A percentile compares a stretch with the other conserved stretches of the same genome.
phyloP scores from a whole-genome alignment of 441 rosid species.

The Adansonia gregorii region DNA sequence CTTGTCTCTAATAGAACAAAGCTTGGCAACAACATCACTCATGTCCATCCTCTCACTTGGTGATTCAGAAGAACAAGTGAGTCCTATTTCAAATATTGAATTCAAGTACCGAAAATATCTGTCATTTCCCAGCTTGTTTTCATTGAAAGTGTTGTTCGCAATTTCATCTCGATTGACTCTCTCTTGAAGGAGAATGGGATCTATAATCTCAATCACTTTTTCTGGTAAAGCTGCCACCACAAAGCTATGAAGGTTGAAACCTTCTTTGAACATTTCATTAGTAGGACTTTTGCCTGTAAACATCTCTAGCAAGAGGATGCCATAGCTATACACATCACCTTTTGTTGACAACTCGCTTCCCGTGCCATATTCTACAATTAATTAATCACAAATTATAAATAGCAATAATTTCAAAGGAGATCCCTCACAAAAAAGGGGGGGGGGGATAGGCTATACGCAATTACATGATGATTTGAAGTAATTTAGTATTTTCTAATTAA shows the following conservation, averaged over 20 bases:
- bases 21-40: neutral
- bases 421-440: neutral
- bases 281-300: neutral
- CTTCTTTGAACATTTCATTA: constrained; percentile 4
- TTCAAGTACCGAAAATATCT: neutral
- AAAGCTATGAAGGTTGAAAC: neutral
- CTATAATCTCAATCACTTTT: neutral
- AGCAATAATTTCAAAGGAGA: neutral
- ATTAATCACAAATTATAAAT: neutral
- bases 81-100: constrained; percentile 4
- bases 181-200: constrained; percentile 15
- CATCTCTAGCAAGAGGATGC: neutral
- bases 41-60: constrained; percentile 1
- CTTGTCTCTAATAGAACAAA: constrained; percentile 15
- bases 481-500: neutral
- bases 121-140: neutral
- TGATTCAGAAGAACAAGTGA: constrained; percentile 18
- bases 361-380: neutral
- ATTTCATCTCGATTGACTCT: neutral
- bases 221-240: neutral
- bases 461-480: too few relatives aligned
- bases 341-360: neutral
- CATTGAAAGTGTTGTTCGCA: neutral
- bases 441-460: too few relatives aligned
- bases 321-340: constrained; percentile 10